phyloP scores from a whole-genome alignment of 768 basidiomycete genomes.

The Dendrothele bispora region DNA sequence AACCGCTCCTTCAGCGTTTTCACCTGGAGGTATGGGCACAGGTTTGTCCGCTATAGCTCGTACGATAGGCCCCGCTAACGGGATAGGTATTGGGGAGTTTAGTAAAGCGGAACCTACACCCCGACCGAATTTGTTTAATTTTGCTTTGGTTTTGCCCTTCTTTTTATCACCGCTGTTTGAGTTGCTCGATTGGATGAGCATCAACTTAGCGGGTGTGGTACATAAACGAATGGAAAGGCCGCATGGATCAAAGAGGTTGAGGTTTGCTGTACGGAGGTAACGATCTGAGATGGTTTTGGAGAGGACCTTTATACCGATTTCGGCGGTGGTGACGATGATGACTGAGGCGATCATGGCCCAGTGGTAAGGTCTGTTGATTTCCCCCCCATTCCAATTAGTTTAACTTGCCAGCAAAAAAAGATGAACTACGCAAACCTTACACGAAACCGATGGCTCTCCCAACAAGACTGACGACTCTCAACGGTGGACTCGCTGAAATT shows the following conservation, averaged over 20 bases:
- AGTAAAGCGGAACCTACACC: slow-evolving; percentile 14
- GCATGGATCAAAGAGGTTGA: slow-evolving; percentile 19
- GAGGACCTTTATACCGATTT: slow-evolving; percentile 16
- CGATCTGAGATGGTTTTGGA: slow-evolving; percentile 24
- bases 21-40: slow-evolving; percentile 4
- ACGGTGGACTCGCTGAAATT: slow-evolving; percentile 23
- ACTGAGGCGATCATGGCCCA: slow-evolving; percentile 21
- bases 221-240: slow-evolving; percentile 23
- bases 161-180: not conserved
- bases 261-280: slow-evolving; percentile 21
- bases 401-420: not conserved
- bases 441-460: slow-evolving; percentile 21
- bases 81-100: slow-evolving; percentile 10
- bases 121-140: slow-evolving; percentile 14
- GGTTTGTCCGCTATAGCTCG: slow-evolving; percentile 15
- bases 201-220: slow-evolving; percentile 20
- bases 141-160: slow-evolving; percentile 8
- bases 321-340: slow-evolving; percentile 13
- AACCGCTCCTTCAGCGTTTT: no score
- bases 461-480: slow-evolving; percentile 18
- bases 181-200: no score
- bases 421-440: slow-evolving; percentile 5
- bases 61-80: slow-evolving; percentile 8
- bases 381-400: not conserved
- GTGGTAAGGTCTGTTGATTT: slow-evolving; percentile 18